Percentiles rank a stretch among this genome's conserved stretches.
Conservation (phyloP, 768 basidiomycete species). For the Trametes cubensis region DNA sequence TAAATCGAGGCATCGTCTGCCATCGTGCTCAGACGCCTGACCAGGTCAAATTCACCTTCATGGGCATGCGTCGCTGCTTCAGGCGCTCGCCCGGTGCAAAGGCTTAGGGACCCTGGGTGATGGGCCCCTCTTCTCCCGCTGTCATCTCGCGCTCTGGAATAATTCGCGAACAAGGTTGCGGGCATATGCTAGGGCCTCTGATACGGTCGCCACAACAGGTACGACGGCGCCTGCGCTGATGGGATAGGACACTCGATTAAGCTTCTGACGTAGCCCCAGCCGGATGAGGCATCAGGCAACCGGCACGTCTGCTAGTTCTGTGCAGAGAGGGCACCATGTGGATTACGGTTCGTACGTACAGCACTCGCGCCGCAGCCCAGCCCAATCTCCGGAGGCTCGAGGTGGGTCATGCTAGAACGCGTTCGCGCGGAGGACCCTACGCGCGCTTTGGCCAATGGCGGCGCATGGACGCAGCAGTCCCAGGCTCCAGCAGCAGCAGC, state of each 20-base stretch:
- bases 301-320: neutral
- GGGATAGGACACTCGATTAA: neutral
- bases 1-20: neutral
- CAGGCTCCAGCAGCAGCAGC: neutral
- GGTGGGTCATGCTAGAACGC: neutral
- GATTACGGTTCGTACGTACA: neutral
- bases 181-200: no score
- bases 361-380: neutral
- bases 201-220: neutral
- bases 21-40: neutral
- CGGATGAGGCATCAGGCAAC: neutral
- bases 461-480: neutral
- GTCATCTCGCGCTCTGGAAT: neutral
- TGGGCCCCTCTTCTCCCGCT: constrained; percentile 2
- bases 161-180: no score
- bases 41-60: constrained; percentile 4
- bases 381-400: neutral
- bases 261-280: neutral
- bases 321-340: neutral
- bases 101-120: no score
- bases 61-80: no score
- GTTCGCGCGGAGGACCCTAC: neutral
- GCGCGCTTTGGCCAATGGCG: neutral
- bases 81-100: no score
- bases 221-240: neutral